Evolutionary conservation across 129 eudicot species (phyloP).

Genomic region (Smallanthus sonchifolius): DNA sequence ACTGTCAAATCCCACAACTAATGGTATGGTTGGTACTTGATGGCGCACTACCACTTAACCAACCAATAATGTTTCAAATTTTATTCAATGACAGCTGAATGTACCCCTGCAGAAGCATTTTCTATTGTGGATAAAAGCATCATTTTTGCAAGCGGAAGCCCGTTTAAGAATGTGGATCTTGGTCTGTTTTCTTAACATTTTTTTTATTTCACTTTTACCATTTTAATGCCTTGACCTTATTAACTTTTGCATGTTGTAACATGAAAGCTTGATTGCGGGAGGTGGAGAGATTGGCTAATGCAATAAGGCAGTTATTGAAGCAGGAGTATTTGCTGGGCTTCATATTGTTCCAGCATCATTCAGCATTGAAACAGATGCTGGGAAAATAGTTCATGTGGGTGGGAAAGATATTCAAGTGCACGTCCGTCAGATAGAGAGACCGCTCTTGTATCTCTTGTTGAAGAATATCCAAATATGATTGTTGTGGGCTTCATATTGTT

Average conservation of each 20-base stretch:
- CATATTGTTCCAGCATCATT: conserved; percentile 67
- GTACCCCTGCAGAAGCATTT: conserved; percentile 91
- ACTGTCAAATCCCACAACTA: conserved; percentile 87
- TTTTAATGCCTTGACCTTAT: background rate
- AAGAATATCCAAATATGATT: conserved; percentile 61
- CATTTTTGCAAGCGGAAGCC: conserved; percentile 90
- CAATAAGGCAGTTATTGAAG: conserved; percentile 93
- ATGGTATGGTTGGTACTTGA: conserved; percentile 46
- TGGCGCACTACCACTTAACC: background rate
- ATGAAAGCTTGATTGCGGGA: conserved; percentile 39
- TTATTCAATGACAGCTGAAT: conserved; percentile 58
- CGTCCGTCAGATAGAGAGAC: conserved; percentile 61
- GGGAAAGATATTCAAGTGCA: conserved; percentile 68
- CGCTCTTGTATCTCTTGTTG: conserved; percentile 38
- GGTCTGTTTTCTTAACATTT: conserved; percentile 44
- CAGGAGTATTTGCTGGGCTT: conserved; percentile 73
- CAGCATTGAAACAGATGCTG: conserved; percentile 55
- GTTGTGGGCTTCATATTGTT: conserved; percentile 83
- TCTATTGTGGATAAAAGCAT: conserved; percentile 79
- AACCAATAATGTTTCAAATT: background rate
- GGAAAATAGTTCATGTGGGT: conserved; percentile 57
- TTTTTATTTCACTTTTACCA: background rate
- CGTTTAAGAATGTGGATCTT: conserved; percentile 76
- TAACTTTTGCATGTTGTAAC: background rate
- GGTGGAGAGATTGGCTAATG: conserved; percentile 77